Conservation (phyloP, 352 stramenopile genomes). For the Pythium aquatile region DNA sequence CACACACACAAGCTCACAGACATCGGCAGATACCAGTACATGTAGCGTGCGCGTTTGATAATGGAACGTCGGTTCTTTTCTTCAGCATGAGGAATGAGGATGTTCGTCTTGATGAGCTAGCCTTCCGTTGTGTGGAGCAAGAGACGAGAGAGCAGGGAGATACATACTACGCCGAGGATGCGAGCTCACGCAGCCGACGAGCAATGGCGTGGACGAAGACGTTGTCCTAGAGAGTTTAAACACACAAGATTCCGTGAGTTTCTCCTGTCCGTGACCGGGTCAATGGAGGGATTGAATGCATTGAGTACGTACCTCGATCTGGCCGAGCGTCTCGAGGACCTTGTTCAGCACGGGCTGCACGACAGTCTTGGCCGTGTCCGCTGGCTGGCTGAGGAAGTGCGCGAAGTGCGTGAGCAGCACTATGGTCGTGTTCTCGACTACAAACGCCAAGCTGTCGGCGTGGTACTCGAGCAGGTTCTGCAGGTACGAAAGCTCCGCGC, state of each 20-base stretch:
- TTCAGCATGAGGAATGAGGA: background rate
- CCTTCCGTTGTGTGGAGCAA: background rate
- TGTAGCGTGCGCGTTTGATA: background rate
- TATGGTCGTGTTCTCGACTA: conserved; percentile 77
- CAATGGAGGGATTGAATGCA: background rate
- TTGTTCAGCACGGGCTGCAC: conserved; percentile 65
- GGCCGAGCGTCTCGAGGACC: conserved; percentile 57
- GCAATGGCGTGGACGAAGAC: conserved; percentile 68
- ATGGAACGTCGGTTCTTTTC: conserved; percentile 7
- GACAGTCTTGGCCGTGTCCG: conserved; percentile 31
- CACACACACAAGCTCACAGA: no score
- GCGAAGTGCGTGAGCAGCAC: conserved; percentile 68
- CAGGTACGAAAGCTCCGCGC: conserved; percentile 39
- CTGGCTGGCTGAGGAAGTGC: conserved; percentile 46
- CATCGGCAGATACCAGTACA: background rate
- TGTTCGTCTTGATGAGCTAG: background rate
- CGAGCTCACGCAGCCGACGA: conserved; percentile 65
- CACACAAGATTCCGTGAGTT: conserved; percentile 10
- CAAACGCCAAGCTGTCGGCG: conserved; percentile 66
- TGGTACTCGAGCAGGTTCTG: conserved; percentile 75
- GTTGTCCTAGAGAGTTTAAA: conserved; percentile 41
- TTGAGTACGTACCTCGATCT: conserved; percentile 57
- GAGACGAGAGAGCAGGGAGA: conserved; percentile 16
- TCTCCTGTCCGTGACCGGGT: background rate
- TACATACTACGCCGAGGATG: conserved; percentile 19